phyloP scores from a whole-genome alignment of 306 rosid species.

The Spatholobus suberectus region DNA sequence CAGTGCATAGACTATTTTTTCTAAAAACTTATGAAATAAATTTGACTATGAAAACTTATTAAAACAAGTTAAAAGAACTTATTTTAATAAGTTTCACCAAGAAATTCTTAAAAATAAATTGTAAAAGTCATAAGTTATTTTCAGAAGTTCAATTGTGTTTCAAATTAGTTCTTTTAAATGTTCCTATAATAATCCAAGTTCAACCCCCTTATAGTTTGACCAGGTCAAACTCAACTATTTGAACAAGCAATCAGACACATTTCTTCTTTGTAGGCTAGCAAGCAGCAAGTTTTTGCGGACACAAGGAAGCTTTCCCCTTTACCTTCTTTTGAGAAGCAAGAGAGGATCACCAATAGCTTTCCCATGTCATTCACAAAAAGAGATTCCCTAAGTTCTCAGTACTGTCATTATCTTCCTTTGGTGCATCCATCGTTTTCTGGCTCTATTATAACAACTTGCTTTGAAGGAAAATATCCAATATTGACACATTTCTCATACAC shows the following conservation, averaged over 20 bases:
- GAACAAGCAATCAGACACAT: slow-evolving; percentile 44
- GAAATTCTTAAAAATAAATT: not conserved
- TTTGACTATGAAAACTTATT: not conserved
- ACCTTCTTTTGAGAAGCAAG: slow-evolving; percentile 72
- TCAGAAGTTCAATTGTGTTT: not conserved
- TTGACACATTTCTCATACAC: slow-evolving; percentile 22
- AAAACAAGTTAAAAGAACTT: not conserved
- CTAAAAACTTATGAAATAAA: not conserved
- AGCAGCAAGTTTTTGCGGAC: slow-evolving; percentile 43
- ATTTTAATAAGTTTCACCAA: not conserved
- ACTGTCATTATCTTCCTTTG: slow-evolving; percentile 49
- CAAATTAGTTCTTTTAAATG: not conserved
- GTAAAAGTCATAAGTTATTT: not conserved
- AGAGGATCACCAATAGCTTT: slow-evolving; percentile 52
- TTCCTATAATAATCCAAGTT: slow-evolving; percentile 27
- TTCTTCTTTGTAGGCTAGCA: slow-evolving; percentile 55
- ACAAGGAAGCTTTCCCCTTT: slow-evolving; percentile 64
- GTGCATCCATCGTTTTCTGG: slow-evolving; percentile 54
- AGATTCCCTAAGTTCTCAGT: slow-evolving; percentile 57
- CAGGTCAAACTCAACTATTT: slow-evolving; percentile 50
- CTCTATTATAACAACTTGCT: slow-evolving; percentile 35
- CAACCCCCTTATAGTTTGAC: slow-evolving; percentile 47
- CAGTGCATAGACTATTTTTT: no score
- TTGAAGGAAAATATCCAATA: slow-evolving; percentile 29
- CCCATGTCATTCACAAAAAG: slow-evolving; percentile 54